Evolutionary conservation across 768 basidiomycete species (phyloP).

Genomic region (Pisolithus sp.): DNA sequence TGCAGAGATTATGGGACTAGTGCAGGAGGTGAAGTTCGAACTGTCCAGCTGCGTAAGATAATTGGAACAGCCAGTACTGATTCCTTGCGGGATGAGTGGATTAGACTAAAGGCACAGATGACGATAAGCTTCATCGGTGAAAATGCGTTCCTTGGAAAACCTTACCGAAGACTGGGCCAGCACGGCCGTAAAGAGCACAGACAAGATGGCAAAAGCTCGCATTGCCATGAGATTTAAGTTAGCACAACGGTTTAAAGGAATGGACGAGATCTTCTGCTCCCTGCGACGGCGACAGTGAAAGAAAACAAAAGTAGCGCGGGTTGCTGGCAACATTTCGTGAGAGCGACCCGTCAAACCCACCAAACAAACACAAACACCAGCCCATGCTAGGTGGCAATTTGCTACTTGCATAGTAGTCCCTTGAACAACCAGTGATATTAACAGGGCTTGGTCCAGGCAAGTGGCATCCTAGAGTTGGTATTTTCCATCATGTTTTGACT

Average conservation of each 20-base stretch:
- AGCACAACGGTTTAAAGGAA: conserved; percentile 19
- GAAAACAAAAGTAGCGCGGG: background rate
- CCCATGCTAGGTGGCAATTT: too few relatives aligned
- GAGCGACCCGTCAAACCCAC: too few relatives aligned
- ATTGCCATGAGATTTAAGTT: conserved; percentile 28
- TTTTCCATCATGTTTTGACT: too few relatives aligned
- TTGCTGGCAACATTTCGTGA: too few relatives aligned
- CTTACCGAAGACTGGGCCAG: conserved; percentile 46
- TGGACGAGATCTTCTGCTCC: conserved; percentile 30
- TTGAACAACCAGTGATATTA: too few relatives aligned
- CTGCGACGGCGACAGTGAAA: conserved; percentile 21
- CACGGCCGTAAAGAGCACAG: conserved; percentile 44
- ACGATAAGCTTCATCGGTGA: background rate
- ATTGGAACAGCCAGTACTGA: conserved; percentile 45
- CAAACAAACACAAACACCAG: too few relatives aligned
- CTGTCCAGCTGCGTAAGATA: conserved; percentile 63
- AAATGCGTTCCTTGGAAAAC: background rate
- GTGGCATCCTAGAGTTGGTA: too few relatives aligned
- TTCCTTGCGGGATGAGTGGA: conserved; percentile 62
- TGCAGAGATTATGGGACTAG: conserved; percentile 52
- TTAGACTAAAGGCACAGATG: conserved; percentile 26
- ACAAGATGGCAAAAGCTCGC: conserved; percentile 47
- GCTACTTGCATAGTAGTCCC: too few relatives aligned
- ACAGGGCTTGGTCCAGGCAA: too few relatives aligned
- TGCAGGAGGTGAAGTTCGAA: conserved; percentile 50